Percentiles rank a stretch among this genome's conserved stretches.
Evolutionary conservation across 768 basidiomycete genomes (phyloP).

Genomic region (Lepiota brunneoincarnata): DNA sequence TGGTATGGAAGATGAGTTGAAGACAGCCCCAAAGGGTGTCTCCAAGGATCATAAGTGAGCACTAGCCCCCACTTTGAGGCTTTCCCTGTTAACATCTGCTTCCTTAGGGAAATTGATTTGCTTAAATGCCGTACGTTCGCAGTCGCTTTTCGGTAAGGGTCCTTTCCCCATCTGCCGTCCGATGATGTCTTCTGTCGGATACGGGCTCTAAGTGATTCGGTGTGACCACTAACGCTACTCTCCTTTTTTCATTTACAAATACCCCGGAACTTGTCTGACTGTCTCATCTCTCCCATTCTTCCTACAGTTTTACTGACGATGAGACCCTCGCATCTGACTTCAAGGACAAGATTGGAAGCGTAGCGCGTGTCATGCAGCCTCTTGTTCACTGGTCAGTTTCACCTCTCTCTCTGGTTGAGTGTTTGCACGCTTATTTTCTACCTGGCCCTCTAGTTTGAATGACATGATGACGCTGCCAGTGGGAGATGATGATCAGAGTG

Average conservation of each 20-base stretch:
- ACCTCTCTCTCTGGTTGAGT: background rate
- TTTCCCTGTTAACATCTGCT: background rate
- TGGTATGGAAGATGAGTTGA: conserved; percentile 84
- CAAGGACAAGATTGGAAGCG: conserved; percentile 52
- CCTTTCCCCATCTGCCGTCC: background rate
- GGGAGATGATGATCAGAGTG: conserved; percentile 24
- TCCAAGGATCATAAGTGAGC: conserved; percentile 75
- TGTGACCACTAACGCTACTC: conserved; percentile 7
- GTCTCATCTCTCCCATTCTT: background rate
- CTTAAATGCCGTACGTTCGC: conserved; percentile 80
- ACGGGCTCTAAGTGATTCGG: background rate
- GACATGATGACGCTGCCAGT: conserved; percentile 60
- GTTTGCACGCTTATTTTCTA: background rate
- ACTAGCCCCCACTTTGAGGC: background rate
- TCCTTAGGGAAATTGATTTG: conserved; percentile 81
- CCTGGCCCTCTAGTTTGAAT: conserved; percentile 50
- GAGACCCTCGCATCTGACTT: conserved; percentile 73
- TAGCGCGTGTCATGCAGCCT: conserved; percentile 59
- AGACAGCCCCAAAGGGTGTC: conserved; percentile 88
- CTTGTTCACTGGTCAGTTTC: conserved; percentile 73
- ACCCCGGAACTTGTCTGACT: background rate
- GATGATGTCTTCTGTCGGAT: too few species aligned
- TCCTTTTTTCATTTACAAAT: background rate
- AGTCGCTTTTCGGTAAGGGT: conserved; percentile 56
- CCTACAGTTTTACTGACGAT: conserved; percentile 64